phyloP scores from a whole-genome alignment of 129 eudicot genomes.

The Flaveria bidentis region DNA sequence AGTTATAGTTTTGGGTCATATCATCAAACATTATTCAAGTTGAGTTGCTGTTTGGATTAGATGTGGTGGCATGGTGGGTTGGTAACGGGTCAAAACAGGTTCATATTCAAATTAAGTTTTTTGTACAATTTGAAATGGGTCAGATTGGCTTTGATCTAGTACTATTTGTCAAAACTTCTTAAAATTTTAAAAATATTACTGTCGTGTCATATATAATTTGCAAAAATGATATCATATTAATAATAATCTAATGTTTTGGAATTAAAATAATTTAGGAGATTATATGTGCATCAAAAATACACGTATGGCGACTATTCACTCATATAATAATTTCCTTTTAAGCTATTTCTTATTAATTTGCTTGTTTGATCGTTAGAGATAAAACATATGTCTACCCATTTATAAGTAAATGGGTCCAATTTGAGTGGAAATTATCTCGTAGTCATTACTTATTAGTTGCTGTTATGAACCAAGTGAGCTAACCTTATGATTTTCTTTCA shows the following conservation, averaged over 20 bases:
- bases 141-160: background rate
- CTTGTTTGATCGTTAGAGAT: background rate
- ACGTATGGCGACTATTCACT: background rate
- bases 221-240: background rate
- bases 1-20: background rate
- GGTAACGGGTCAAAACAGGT: background rate
- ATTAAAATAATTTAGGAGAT: background rate
- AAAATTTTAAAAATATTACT: background rate
- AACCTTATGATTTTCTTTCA: conserved; percentile 26
- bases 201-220: background rate
- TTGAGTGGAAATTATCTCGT: background rate
- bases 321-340: background rate
- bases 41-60: background rate
- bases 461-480: conserved; percentile 11
- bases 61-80: background rate
- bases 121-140: background rate
- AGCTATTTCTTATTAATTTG: background rate
- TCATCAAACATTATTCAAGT: background rate
- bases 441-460: background rate
- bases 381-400: background rate
- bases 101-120: no score
- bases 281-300: background rate
- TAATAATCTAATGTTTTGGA: background rate
- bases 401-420: background rate
- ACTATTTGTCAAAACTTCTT: background rate